phyloP scores from a whole-genome alignment of 2,329 filamentous ascomycete species.

The Fusarium xyrophilum region DNA sequence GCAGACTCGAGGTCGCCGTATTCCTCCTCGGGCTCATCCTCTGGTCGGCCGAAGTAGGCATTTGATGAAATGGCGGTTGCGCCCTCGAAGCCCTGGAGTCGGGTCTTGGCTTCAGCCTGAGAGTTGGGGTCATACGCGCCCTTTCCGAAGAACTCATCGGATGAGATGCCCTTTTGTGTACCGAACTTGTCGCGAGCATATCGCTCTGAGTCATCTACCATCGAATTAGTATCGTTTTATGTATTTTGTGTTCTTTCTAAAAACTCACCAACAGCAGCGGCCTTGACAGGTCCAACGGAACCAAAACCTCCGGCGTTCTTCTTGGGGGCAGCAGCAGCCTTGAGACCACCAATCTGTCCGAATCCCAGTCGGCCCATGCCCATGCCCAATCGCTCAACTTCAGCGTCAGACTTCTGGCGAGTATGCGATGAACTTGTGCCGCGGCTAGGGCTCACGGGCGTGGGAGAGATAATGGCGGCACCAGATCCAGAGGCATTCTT shows the following conservation, averaged over 20 bases:
- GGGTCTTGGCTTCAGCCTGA: constrained; percentile 83
- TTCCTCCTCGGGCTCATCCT: constrained; percentile 79
- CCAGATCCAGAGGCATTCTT: constrained; percentile 58
- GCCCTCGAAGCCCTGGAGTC: constrained; percentile 91
- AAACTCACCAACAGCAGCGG: constrained; percentile 68
- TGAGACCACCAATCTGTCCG: constrained; percentile 76
- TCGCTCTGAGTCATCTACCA: constrained; percentile 74
- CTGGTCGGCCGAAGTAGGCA: constrained; percentile 93
- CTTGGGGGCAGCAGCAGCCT: constrained; percentile 62
- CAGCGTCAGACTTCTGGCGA: constrained; percentile 71
- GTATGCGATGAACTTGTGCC: constrained; percentile 63
- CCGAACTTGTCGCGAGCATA: constrained; percentile 91
- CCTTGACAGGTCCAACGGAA: constrained; percentile 77
- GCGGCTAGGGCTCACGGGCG: constrained; percentile 72
- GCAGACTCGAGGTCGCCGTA: constrained; percentile 93
- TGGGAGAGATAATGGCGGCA: constrained; percentile 72
- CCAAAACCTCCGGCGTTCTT: constrained; percentile 89
- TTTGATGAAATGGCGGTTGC: constrained; percentile 93
- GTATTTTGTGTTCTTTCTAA: background rate
- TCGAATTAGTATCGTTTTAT: constrained; percentile 8
- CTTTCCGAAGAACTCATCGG: constrained; percentile 97
- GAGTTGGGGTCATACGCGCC: constrained; percentile 81
- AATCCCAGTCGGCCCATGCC: constrained; percentile 85
- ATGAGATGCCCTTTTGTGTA: constrained; percentile 92
- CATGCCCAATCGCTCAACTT: constrained; percentile 90